These are phyloP conservation scores for Agaricus sinodeliciosus DNA, from an alignment of 768 basidiomycete genomes.

Conservation along the genomic window DNA sequence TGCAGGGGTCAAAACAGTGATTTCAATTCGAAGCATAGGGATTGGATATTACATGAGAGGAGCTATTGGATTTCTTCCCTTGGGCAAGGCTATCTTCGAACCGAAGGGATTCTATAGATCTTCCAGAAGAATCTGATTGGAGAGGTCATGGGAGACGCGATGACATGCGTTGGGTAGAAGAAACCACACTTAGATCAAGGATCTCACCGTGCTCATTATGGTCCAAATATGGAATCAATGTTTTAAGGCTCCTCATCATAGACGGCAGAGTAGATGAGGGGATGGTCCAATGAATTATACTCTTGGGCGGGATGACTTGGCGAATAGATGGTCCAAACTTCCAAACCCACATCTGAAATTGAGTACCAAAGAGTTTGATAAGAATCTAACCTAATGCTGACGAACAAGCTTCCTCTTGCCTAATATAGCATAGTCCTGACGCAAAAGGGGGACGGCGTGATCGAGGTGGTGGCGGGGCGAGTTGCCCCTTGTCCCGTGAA, in stretches of 20 bases:
- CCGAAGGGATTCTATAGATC: not conserved
- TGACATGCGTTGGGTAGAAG: not conserved
- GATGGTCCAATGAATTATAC: no score
- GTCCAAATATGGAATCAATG: not conserved
- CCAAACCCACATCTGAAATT: not conserved
- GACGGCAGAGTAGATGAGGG: no score
- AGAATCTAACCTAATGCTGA: not conserved
- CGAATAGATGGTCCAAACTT: no score
- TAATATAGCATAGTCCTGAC: not conserved
- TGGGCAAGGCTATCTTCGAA: not conserved
- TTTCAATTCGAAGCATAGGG: no score
- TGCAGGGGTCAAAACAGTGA: no score
- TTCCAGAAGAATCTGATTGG: constrained; percentile 7
- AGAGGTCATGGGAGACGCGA: constrained; percentile 5
- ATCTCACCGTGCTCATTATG: constrained; percentile 1
- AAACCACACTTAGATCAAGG: not conserved
- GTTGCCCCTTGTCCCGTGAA: no score
- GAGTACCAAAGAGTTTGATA: not conserved
- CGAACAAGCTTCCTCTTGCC: not conserved
- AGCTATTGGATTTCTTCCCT: not conserved
- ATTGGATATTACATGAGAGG: no score
- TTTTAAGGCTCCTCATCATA: no score
- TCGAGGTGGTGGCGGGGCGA: not conserved
- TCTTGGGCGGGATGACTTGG: no score
- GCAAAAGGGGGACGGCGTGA: not conserved